Evolutionary conservation across 305 asterid genomes (phyloP).

Genomic region (Fraxinus sp.): DNA sequence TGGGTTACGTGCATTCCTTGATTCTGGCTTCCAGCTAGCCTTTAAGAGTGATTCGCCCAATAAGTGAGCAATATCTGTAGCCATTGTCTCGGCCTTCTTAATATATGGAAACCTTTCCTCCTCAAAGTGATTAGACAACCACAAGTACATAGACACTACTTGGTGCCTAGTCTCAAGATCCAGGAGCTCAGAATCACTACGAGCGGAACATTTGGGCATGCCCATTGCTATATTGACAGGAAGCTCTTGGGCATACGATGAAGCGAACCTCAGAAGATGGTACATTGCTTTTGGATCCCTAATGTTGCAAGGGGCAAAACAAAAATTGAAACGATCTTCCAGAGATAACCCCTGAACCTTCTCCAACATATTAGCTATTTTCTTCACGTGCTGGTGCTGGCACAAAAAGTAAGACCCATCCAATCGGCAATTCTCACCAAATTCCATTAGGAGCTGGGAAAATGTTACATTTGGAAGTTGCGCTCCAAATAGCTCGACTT

Average conservation of each 20-base stretch:
- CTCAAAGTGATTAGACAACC: constrained; percentile 87
- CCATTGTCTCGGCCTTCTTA: constrained; percentile 81
- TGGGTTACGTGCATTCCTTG: constrained; percentile 51
- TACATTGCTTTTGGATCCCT: constrained; percentile 88
- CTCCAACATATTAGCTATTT: constrained; percentile 86
- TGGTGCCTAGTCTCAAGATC: constrained; percentile 95
- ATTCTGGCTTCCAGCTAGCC: constrained; percentile 83
- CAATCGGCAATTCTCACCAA: constrained; percentile 60
- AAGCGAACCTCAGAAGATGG: constrained; percentile 82
- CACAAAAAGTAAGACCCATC: constrained; percentile 79
- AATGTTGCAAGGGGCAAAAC: constrained; percentile 87
- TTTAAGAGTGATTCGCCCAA: constrained; percentile 75
- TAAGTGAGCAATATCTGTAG: constrained; percentile 72
- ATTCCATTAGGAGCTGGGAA: constrained; percentile 62
- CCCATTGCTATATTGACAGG: constrained; percentile 93
- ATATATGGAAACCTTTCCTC: constrained; percentile 70
- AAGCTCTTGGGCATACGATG: constrained; percentile 59
- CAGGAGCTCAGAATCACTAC: constrained; percentile 83
- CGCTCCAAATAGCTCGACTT: constrained; percentile 79
- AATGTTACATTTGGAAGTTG: constrained; percentile 63
- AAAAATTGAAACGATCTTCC: constrained; percentile 84
- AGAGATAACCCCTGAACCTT: constrained; percentile 68
- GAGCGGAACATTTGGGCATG: constrained; percentile 67
- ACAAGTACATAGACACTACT: constrained; percentile 83
- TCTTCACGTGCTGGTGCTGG: constrained; percentile 69